Percentiles rank a stretch among this genome's conserved stretches.
phyloP scores from a whole-genome alignment of 768 basidiomycete genomes.

The Rhizopogon roseolus region DNA sequence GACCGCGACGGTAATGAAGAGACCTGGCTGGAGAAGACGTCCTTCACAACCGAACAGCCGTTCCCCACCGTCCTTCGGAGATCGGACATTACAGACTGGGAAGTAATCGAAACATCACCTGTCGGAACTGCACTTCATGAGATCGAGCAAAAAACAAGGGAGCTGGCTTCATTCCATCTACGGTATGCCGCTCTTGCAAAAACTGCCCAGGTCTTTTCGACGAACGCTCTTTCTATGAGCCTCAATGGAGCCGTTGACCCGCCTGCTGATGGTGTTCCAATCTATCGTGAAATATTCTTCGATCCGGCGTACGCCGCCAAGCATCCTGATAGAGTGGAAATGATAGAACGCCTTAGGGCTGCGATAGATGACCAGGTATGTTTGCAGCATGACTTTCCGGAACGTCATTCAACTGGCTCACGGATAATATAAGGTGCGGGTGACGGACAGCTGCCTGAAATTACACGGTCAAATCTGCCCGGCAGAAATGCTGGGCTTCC shows the following conservation, averaged over 20 bases:
- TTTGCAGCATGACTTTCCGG: not conserved
- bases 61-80: constrained; percentile 91
- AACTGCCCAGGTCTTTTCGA: constrained; percentile 66
- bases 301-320: constrained; percentile 58
- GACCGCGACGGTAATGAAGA: constrained; percentile 67
- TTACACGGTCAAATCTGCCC: constrained; percentile 82
- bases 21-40: constrained; percentile 86
- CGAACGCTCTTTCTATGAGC: constrained; percentile 80
- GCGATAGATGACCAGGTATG: constrained; percentile 82
- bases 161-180: constrained; percentile 60
- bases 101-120: constrained; percentile 77
- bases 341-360: constrained; percentile 65
- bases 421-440: constrained; percentile 55
- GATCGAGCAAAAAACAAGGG: constrained; percentile 75
- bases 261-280: constrained; percentile 65
- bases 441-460: constrained; percentile 79
- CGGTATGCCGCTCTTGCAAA: constrained; percentile 78
- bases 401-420: not conserved
- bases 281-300: constrained; percentile 77
- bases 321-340: constrained; percentile 65
- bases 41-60: constrained; percentile 78
- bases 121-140: constrained; percentile 80
- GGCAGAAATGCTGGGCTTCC: constrained; percentile 88
- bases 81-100: constrained; percentile 74
- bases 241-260: constrained; percentile 87